These are phyloP conservation scores for Protomyces gravidus DNA, from an alignment of 1,139 yeast species.

Conservation along the genomic window DNA sequence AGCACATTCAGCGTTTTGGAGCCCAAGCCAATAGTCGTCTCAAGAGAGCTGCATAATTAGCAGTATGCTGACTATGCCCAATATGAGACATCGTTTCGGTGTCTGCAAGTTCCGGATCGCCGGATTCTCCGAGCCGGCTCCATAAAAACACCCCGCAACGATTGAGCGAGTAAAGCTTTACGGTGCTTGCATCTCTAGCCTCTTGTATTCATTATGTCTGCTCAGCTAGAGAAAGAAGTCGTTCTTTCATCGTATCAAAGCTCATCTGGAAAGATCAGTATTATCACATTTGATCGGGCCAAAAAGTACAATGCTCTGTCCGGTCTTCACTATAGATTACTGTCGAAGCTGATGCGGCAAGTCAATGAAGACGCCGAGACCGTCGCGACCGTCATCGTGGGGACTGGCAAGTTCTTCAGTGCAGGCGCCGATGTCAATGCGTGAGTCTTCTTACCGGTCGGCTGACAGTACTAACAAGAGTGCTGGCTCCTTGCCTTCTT, in stretches of 20 bases:
- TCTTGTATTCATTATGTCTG: background rate
- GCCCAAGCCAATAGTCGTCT: too few species aligned
- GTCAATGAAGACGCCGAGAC: slow-evolving; percentile 43
- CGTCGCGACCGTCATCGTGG: slow-evolving; percentile 60
- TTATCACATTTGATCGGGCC: slow-evolving; percentile 15
- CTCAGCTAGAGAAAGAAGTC: background rate
- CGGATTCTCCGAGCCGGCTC: too few species aligned
- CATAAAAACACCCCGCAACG: too few species aligned
- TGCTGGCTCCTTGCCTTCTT: background rate
- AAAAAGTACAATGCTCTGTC: slow-evolving; percentile 13
- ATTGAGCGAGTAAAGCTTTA: too few species aligned
- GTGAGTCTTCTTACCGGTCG: slow-evolving; percentile 36
- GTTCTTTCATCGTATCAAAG: background rate
- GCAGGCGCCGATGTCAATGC: slow-evolving; percentile 75
- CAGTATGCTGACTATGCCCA: too few species aligned
- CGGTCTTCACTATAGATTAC: slow-evolving; percentile 41
- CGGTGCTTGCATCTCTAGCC: too few species aligned
- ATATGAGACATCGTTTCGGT: too few species aligned
- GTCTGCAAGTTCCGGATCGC: too few species aligned
- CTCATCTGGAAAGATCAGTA: slow-evolving; percentile 1
- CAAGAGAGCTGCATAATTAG: too few species aligned
- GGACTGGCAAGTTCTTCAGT: slow-evolving; percentile 72
- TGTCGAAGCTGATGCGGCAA: slow-evolving; percentile 3
- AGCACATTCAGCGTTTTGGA: too few species aligned
- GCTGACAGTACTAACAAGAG: slow-evolving; percentile 1